Base-by-base conservation (phyloP, 129 eudicot genomes). In the Apium graveolens region DNA sequence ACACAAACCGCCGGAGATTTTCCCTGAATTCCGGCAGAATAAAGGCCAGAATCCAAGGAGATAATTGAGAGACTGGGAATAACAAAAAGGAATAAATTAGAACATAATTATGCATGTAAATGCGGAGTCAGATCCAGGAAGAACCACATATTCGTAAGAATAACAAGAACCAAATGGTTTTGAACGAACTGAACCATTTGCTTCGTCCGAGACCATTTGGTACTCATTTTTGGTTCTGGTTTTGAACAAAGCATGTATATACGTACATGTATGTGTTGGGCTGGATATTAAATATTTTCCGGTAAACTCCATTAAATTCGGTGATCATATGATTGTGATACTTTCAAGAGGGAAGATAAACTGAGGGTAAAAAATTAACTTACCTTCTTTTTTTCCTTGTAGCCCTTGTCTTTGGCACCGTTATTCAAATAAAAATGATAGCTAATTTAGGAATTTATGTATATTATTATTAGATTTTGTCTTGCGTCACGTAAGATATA, bases 11-110 rank as follows among this genome's bases (percentile, higher is more conserved):
- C n/a, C 41, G 78, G 44, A 12, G 46, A 48, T 8, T 26, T 31
- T 51, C 69, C 78, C 26, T 7, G 34, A 76, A 76, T 51, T 76
- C 78, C 78, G 78, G 78, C 34, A 26, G 24, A 74, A 44, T 13
- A 34, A 44, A 29, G 42, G 26, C 78, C 42, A 63, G 78, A 76
- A 76, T 24, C 69, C 78, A 48, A 46, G 31, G 78, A 76, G n/a
- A 76, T n/a, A 17, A 60, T 60, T 11, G 18, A 32, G 11, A 16
- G 78, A n/a, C 70, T 65, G 65, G 9, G 29, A 39, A 31, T 31
- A 37, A 16, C 17, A n/a, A 27, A 27, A 24, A 17, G 27, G 4
- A 29, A 17, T 18, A 35, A 48, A 11, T 32, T 5, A 74, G 24
- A 7, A 41, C 41, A 24, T 21, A 38, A 1, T 1, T 13, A 29